Percentiles rank a stretch among this genome's conserved stretches.
Evolutionary conservation across 179 eudicot species (phyloP).

Genomic region (Nepenthes alata): DNA sequence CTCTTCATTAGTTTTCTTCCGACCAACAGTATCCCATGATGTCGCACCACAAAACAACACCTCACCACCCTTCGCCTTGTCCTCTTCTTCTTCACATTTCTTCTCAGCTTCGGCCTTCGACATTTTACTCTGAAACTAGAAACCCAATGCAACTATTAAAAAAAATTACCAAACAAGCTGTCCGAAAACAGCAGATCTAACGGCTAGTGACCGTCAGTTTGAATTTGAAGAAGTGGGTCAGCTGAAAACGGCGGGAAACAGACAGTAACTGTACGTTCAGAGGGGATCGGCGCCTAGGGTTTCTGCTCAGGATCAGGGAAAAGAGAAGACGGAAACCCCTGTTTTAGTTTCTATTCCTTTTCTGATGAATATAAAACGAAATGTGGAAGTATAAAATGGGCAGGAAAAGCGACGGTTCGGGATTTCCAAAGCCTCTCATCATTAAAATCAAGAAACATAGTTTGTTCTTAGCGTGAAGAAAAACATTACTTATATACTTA

Average conservation of each 20-base stretch:
- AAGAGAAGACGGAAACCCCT: neutral
- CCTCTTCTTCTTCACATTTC: conserved; percentile 36
- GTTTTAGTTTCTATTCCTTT: neutral
- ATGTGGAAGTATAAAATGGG: too few relatives aligned
- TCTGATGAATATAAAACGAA: neutral
- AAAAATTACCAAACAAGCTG: conserved; percentile 1
- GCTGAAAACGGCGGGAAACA: conserved; percentile 32
- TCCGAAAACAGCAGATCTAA: conserved; percentile 18
- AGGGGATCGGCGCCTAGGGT: conserved; percentile 29
- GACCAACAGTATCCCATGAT: conserved; percentile 71
- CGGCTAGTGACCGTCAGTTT: conserved; percentile 35
- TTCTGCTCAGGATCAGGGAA: conserved; percentile 34
- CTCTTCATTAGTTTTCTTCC: conserved; percentile 35
- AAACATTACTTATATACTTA: too few relatives aligned
- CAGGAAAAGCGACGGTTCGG: conserved; percentile 8
- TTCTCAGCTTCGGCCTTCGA: conserved; percentile 34
- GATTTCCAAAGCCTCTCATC: conserved; percentile 3
- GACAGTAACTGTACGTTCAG: conserved; percentile 1
- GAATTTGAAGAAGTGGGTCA: conserved; percentile 3
- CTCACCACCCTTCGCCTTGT: conserved; percentile 63
- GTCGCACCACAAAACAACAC: conserved; percentile 76
- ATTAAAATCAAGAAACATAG: too few relatives aligned
- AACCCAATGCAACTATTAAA: conserved; percentile 10
- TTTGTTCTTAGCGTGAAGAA: too few relatives aligned
- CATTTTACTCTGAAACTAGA: conserved; percentile 22